A percentile compares a stretch with the other conserved stretches of the same genome.
Conservation (phyloP, 169 alveolate genomes). For the Plasmodium berghei region DNA sequence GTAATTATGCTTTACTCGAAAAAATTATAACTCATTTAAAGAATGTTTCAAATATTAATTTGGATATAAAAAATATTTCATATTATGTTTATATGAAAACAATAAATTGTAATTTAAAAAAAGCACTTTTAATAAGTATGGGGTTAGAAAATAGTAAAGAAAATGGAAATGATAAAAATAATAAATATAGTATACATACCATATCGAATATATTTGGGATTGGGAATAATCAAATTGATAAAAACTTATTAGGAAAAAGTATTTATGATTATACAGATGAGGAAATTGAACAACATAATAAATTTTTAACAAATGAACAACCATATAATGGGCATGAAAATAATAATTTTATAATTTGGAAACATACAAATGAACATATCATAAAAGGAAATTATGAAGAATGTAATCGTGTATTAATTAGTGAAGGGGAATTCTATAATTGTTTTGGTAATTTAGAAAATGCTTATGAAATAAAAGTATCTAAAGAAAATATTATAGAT, state of each 20-base stretch:
- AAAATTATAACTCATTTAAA: slow-evolving; percentile 32
- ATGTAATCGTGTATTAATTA: slow-evolving; percentile 35
- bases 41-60: neutral
- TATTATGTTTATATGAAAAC: slow-evolving; percentile 49
- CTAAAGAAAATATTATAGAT: neutral
- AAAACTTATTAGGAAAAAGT: slow-evolving; percentile 5
- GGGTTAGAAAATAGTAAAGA: neutral
- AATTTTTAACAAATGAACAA: neutral
- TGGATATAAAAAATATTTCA: slow-evolving; percentile 17
- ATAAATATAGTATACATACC: neutral
- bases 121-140: neutral
- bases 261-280: slow-evolving; percentile 8
- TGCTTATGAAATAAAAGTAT: slow-evolving; percentile 25
- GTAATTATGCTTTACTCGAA: neutral
- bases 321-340: slow-evolving; percentile 1
- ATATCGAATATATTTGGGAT: no score
- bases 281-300: slow-evolving; percentile 2
- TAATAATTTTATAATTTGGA: slow-evolving; percentile 32
- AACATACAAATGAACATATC: slow-evolving; percentile 21
- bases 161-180: slow-evolving; percentile 13
- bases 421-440: slow-evolving; percentile 14
- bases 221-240: neutral
- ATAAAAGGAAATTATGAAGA: neutral
- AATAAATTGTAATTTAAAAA: slow-evolving; percentile 21
- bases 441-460: slow-evolving; percentile 11